phyloP scores from a whole-genome alignment of 108 stramenopile species.

The Cyclotella kingstonii region DNA sequence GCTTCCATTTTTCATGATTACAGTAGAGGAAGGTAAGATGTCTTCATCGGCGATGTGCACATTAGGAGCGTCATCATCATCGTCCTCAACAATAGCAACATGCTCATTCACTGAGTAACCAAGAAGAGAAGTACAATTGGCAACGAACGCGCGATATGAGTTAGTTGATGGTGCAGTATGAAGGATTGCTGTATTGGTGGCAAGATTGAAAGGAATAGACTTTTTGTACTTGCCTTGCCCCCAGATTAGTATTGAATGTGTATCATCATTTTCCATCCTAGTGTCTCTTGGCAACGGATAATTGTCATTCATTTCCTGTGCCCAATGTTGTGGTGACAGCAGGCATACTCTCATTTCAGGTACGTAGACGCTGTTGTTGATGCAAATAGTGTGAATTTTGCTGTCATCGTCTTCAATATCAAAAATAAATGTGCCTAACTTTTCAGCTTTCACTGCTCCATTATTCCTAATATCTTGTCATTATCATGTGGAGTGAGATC shows the following conservation, averaged over 20 bases:
- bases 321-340: slow-evolving; percentile 4
- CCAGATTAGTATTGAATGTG: neutral
- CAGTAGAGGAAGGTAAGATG: no score
- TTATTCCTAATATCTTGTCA: neutral
- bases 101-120: neutral
- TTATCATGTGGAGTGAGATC: no score
- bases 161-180: neutral
- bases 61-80: neutral
- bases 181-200: slow-evolving; percentile 9
- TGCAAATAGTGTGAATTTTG: neutral
- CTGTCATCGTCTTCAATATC: slow-evolving; percentile 11
- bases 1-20: no score
- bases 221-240: neutral
- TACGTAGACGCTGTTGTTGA: slow-evolving; percentile 4
- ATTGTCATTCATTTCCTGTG: neutral
- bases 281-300: neutral
- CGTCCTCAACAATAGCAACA: neutral
- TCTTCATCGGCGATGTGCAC: neutral
- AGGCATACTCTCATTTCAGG: neutral
- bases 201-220: neutral
- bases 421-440: slow-evolving; percentile 3
- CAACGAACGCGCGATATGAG: neutral
- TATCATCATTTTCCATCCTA: neutral
- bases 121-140: neutral
- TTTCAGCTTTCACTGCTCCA: neutral